phyloP scores from a whole-genome alignment of 371 early-diverging fungal genomes.

The Fennellomyces sp. region DNA sequence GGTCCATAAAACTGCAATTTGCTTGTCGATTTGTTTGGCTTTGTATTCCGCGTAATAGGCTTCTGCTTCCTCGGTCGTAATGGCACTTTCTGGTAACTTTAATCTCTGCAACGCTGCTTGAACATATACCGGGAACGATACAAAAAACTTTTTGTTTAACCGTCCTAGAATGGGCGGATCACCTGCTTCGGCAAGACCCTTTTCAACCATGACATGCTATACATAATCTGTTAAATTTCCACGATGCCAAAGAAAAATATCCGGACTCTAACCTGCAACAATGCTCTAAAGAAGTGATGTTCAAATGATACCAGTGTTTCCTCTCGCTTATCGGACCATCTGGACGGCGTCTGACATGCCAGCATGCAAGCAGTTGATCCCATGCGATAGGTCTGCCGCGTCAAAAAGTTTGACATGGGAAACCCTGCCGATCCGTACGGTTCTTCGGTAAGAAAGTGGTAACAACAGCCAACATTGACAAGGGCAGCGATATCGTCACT shows the following conservation, averaged over 20 bases:
- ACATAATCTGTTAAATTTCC: neutral
- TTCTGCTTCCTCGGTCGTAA: slow-evolving; percentile 47
- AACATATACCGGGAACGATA: slow-evolving; percentile 38
- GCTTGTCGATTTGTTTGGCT: slow-evolving; percentile 44
- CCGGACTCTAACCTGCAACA: slow-evolving; percentile 52
- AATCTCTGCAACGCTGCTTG: slow-evolving; percentile 45
- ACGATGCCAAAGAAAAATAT: neutral
- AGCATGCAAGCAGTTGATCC: slow-evolving; percentile 79
- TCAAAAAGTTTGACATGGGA: slow-evolving; percentile 57
- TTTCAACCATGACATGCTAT: slow-evolving; percentile 54
- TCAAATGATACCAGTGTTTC: slow-evolving; percentile 65
- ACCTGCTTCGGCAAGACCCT: slow-evolving; percentile 50
- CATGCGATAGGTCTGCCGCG: slow-evolving; percentile 34
- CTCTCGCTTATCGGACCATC: slow-evolving; percentile 68
- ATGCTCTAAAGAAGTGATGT: slow-evolving; percentile 76
- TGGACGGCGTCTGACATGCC: slow-evolving; percentile 84
- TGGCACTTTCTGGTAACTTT: slow-evolving; percentile 41
- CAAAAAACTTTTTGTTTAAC: slow-evolving; percentile 54
- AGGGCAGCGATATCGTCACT: slow-evolving; percentile 63
- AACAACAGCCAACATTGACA: slow-evolving; percentile 88
- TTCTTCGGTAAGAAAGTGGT: slow-evolving; percentile 69
- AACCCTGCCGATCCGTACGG: slow-evolving; percentile 49
- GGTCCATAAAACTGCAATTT: slow-evolving; percentile 82
- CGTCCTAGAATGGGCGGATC: slow-evolving; percentile 64
- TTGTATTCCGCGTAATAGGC: slow-evolving; percentile 33